Base-by-base conservation (phyloP, 352 stramenopile genomes). In the Phytophthora parvispora region DNA sequence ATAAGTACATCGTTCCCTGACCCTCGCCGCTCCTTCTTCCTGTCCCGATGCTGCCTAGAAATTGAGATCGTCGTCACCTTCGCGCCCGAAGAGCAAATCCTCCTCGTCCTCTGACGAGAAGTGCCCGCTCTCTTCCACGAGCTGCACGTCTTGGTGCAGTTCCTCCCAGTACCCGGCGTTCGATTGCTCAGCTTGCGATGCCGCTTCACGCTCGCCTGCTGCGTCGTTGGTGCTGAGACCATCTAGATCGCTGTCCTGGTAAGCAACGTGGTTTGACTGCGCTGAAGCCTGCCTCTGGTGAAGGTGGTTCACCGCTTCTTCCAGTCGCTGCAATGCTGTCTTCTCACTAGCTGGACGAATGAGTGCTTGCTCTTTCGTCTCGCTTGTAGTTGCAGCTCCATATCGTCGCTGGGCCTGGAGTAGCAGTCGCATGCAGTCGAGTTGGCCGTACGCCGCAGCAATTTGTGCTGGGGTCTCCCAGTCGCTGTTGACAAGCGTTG, bases 51-150 rank as follows among this genome's bases (percentile, higher is more conserved):
- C 31, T 4, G n/a, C n/a, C 36, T 62, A 64, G n/a, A 64, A 69
- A 28, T 6, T 48, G 28, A 45, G 16, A 34, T 58, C 50, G 25
- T 64, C 36, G 16, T 68, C 64, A 3, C 34, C 24, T 52, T 69
- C 61, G 27, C 57, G 27, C 2, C 48, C 38, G 52, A 61, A 53
- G 34, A 48, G 71, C 56, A 32, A 56, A 29, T 66, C 51, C 0
- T 60, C 65, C 45, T 93, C 84, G 52, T 91, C 85, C 59, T 92
- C 82, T 1, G 86, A 94, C 15, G 86, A 94, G 47, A 91, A 94
- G 12, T 78, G 73, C 1, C 84, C 84, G 54, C 76, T 87, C 49
- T 94, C 86, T 38, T 94, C 86, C n/a, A 94, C 84, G 25, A 92
- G 77, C 64, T 92, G 71, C 57, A 92, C 75, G 36, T 89, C 76